Evolutionary conservation across 495 filamentous ascomycete genomes (phyloP).

Genomic region (Pyrenula aspistea): DNA sequence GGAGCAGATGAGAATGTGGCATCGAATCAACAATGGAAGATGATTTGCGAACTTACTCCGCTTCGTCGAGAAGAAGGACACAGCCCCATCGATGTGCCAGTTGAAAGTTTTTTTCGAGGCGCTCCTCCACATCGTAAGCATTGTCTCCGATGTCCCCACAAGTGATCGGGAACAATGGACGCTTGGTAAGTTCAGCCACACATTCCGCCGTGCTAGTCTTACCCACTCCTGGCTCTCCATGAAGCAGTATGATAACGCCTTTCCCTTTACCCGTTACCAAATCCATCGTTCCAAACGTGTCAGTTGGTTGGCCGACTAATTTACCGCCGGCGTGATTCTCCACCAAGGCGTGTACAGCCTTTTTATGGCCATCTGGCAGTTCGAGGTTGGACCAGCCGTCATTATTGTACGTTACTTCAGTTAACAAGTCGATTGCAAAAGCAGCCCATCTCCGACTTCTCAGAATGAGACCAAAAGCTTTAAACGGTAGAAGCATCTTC

Average conservation of each 20-base stretch:
- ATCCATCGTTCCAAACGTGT: constrained; percentile 11
- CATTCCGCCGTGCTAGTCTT: constrained; percentile 46
- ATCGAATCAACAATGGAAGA: neutral
- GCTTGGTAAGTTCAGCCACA: constrained; percentile 36
- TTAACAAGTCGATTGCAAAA: constrained; percentile 4
- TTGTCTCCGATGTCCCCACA: constrained; percentile 42
- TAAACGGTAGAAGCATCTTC: constrained; percentile 23
- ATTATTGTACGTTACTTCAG: neutral
- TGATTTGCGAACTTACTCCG: constrained; percentile 14
- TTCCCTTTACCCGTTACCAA: constrained; percentile 38
- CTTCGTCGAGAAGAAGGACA: constrained; percentile 42
- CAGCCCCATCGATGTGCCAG: constrained; percentile 33
- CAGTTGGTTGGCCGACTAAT: neutral
- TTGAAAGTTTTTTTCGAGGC: constrained; percentile 22
- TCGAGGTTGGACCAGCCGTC: constrained; percentile 23
- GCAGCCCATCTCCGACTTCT: constrained; percentile 26
- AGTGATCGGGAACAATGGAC: constrained; percentile 41
- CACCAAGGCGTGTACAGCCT: constrained; percentile 24
- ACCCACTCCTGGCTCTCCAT: constrained; percentile 44
- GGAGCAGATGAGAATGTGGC: neutral
- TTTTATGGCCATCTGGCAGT: constrained; percentile 17
- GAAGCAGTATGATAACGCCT: constrained; percentile 45
- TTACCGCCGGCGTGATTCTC: constrained; percentile 21
- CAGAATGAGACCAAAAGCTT: constrained; percentile 29
- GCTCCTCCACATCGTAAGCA: constrained; percentile 33